Evolutionary conservation across 1,284 basidiomycete genomes (phyloP), one percentile per base, ranked within the genome.

Genomic region (Trichosporon asahii): DNA sequence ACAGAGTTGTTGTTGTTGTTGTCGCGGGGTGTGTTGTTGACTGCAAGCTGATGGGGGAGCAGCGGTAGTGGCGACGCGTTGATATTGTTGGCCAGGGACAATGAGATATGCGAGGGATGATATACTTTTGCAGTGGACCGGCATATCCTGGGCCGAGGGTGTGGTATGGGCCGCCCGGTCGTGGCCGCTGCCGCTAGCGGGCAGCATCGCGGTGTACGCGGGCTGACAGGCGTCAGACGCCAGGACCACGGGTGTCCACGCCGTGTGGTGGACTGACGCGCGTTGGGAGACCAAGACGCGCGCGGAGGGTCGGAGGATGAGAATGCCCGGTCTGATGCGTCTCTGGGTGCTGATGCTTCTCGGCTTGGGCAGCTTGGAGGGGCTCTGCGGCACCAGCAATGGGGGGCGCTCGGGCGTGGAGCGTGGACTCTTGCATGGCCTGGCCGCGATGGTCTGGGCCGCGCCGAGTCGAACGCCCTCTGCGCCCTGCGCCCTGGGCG

Each of bases 371-470:
- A n/a, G 53, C 14, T 25, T 29, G 23, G 25, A 29, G 9, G n/a
- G 53, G 21, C 53, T 25, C n/a, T 8, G 21, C 37, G 40, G 18
- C 8, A n/a, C 18, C 40, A 44, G 40, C 18, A 44, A n/a, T 53
- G 29, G 27, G 55, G 57, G 57, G 57, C 57, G 57, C 57, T 61
- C 57, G 57, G 57, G 57, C 57, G 57, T n/a, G 57, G 29, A 31
- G 57, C 57, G 15, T 61, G 29, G 27, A 11, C 29, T 37, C 35
- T 60, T 60, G 25, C 4, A 60, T 27, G 55, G 55, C 55, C 55
- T 29, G 55, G 55, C 55, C 55, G 27, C 27, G 55, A 31, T 31
- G 57, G 57, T 31, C 57, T 61, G 57, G 57, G 27, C 57, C 57
- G 55, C 27, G 57, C 57, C 57, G 57, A 33, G 57, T 14, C 27